A percentile compares a stretch with the other conserved stretches of the same genome.
phyloP scores from a whole-genome alignment of 768 basidiomycete genomes.

The Serendipita sp. region DNA sequence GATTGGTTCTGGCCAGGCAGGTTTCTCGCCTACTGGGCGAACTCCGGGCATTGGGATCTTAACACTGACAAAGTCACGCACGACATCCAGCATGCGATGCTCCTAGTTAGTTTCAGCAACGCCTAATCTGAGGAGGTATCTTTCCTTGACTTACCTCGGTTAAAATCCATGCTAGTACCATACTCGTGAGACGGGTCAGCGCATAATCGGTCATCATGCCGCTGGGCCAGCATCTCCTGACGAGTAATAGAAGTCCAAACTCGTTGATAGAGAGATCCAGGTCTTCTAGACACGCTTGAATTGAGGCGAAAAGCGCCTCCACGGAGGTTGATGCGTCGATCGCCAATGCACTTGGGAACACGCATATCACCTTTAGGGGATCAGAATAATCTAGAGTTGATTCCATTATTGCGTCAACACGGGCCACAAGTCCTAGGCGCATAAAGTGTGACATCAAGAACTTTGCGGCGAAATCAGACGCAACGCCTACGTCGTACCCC shows the following conservation, averaged over 20 bases:
- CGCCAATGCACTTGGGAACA: slow-evolving; percentile 52
- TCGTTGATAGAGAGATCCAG: slow-evolving; percentile 62
- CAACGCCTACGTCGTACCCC: slow-evolving; percentile 39
- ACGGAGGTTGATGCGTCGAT: slow-evolving; percentile 59
- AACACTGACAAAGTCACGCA: slow-evolving; percentile 50
- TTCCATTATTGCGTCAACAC: slow-evolving; percentile 21
- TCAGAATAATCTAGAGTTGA: slow-evolving; percentile 14
- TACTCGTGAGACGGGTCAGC: slow-evolving; percentile 39
- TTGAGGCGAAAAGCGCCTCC: slow-evolving; percentile 50
- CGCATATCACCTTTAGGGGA: slow-evolving; percentile 27
- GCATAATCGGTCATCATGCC: slow-evolving; percentile 58
- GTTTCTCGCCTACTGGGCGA: slow-evolving; percentile 25
- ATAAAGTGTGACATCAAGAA: slow-evolving; percentile 43
- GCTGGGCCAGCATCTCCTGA: slow-evolving; percentile 56
- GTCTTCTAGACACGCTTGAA: slow-evolving; percentile 55
- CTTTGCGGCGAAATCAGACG: slow-evolving; percentile 34
- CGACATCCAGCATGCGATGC: slow-evolving; percentile 43
- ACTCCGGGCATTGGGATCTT: slow-evolving; percentile 48
- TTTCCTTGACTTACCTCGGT: slow-evolving; percentile 35
- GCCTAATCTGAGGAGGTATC: not conserved
- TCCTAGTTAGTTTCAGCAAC: slow-evolving; percentile 30
- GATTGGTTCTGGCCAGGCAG: slow-evolving; percentile 37
- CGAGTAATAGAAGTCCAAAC: slow-evolving; percentile 51
- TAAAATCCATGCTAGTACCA: slow-evolving; percentile 53
- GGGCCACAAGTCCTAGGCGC: slow-evolving; percentile 44